These are phyloP conservation scores for Pachyrhizus erosus DNA, from an alignment of 306 rosid genomes.

Conservation along the genomic window DNA sequence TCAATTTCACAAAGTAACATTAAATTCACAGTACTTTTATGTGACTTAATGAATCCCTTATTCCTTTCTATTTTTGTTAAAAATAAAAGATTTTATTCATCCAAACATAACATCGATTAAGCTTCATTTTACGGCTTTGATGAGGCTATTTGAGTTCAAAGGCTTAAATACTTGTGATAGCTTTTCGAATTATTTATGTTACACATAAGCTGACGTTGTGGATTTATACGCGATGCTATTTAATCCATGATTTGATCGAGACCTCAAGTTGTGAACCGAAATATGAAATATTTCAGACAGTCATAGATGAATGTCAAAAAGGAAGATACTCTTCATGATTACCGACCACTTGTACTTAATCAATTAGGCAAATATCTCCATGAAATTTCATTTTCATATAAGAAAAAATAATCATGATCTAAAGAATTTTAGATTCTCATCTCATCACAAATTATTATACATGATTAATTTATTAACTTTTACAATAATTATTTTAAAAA, in stretches of 20 bases:
- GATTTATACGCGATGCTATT: neutral
- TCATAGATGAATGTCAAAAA: neutral
- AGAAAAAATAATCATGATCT: no score
- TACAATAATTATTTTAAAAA: no score
- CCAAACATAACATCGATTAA: neutral
- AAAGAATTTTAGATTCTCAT: no score
- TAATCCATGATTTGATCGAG: neutral
- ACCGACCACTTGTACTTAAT: neutral
- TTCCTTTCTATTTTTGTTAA: neutral
- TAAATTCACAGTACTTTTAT: conserved; percentile 10
- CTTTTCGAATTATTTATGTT: neutral
- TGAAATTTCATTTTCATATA: neutral
- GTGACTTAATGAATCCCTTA: neutral
- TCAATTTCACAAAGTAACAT: neutral
- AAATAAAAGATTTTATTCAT: neutral
- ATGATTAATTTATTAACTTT: no score
- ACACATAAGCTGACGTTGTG: neutral
- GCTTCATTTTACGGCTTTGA: neutral
- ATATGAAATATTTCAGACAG: neutral
- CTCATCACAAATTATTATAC: no score
- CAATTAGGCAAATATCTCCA: neutral
- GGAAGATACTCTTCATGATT: neutral
- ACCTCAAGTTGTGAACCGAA: neutral
- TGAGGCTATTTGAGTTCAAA: neutral
- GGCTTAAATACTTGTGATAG: neutral